phyloP scores from a whole-genome alignment of 2,329 filamentous ascomycete genomes.

The Dryadomyces quercivorus region DNA sequence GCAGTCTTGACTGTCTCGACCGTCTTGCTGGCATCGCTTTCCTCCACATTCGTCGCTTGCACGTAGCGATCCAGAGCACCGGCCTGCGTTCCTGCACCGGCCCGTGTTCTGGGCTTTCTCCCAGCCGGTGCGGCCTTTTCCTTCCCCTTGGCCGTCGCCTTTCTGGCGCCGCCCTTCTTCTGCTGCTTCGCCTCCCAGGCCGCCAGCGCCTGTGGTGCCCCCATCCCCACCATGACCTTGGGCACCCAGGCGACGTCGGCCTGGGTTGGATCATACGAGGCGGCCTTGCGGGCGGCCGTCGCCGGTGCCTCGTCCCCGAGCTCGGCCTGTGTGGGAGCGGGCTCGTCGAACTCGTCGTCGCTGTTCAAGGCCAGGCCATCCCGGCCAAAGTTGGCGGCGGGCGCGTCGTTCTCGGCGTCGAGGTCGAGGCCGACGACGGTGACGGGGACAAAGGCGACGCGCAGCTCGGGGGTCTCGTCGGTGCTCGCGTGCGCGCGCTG shows the following conservation, averaged over 20 bases:
- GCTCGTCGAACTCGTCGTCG: slow-evolving; percentile 45
- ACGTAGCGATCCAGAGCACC: slow-evolving; percentile 26
- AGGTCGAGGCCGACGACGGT: slow-evolving; percentile 70
- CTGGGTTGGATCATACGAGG: slow-evolving; percentile 50
- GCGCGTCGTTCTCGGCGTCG: slow-evolving; percentile 43
- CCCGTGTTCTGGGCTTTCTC: background rate
- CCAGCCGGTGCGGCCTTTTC: slow-evolving; percentile 1
- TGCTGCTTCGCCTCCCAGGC: slow-evolving; percentile 41
- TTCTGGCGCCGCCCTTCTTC: slow-evolving; percentile 17
- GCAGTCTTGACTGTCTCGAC: background rate
- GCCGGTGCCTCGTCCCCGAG: slow-evolving; percentile 16
- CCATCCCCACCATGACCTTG: slow-evolving; percentile 49
- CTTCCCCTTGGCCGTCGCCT: background rate
- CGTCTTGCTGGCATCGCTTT: background rate
- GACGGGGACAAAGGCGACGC: slow-evolving; percentile 64
- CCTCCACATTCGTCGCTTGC: slow-evolving; percentile 21
- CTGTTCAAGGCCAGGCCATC: slow-evolving; percentile 48
- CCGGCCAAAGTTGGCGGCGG: slow-evolving; percentile 32
- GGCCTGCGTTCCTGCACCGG: slow-evolving; percentile 10
- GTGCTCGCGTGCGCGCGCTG: slow-evolving; percentile 60
- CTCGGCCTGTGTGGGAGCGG: slow-evolving; percentile 15
- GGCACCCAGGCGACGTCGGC: slow-evolving; percentile 58
- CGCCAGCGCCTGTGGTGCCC: slow-evolving; percentile 51
- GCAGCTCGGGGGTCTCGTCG: slow-evolving; percentile 64
- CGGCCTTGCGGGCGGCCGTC: background rate